These are phyloP conservation scores for Herpetospermum pedunculosum DNA, from an alignment of 306 rosid genomes.

Conservation along the genomic window DNA sequence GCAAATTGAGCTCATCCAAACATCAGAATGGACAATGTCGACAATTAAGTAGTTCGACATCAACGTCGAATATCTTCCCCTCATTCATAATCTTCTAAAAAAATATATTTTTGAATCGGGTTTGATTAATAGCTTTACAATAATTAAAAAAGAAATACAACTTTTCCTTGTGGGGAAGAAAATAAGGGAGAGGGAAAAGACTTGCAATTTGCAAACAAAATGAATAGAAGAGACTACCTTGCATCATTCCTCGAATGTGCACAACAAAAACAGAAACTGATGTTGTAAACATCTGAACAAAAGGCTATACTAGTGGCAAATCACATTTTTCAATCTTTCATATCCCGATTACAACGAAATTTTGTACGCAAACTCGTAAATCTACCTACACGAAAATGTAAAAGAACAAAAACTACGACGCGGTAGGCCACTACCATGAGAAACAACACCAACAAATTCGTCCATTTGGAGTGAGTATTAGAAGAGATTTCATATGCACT, in stretches of 20 bases:
- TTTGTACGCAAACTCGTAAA: conserved; percentile 29
- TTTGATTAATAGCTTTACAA: background rate
- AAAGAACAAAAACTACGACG: conserved; percentile 40
- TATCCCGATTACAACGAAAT: conserved; percentile 44
- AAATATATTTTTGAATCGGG: background rate
- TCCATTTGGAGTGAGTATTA: conserved; percentile 68
- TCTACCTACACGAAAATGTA: conserved; percentile 36
- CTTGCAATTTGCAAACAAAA: conserved; percentile 1
- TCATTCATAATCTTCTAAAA: background rate
- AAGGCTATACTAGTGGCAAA: background rate
- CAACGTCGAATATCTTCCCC: background rate
- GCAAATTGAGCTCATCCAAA: background rate
- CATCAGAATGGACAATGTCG: too few relatives aligned
- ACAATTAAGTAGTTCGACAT: background rate
- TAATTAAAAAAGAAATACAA: background rate
- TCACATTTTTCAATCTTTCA: conserved; percentile 37
- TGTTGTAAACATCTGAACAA: conserved; percentile 12
- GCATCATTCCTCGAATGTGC: conserved; percentile 2
- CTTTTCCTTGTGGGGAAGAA: background rate
- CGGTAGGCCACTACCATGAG: conserved; percentile 83
- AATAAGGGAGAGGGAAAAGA: background rate
- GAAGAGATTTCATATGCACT: conserved; percentile 63
- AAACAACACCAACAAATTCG: conserved; percentile 70
- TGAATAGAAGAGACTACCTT: background rate
- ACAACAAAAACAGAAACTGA: background rate